These are phyloP conservation scores for Calonectria hawksworthii DNA, from an alignment of 2,329 filamentous ascomycete genomes.

Conservation along the genomic window DNA sequence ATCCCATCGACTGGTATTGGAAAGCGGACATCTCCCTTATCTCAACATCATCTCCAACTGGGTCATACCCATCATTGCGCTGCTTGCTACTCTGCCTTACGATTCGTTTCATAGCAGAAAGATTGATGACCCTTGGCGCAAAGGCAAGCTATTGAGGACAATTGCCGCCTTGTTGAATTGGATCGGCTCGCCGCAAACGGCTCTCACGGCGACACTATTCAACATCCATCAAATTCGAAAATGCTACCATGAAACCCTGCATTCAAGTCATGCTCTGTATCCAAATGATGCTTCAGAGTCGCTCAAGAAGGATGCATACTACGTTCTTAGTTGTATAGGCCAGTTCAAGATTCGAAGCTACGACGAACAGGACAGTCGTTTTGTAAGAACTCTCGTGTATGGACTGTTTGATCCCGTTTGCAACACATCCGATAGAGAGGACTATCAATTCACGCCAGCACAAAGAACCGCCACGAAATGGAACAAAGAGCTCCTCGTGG, in stretches of 20 bases:
- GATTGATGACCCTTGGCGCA: background rate
- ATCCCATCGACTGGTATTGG: background rate
- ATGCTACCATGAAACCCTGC: background rate
- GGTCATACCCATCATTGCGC: background rate
- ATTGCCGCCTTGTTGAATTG: background rate
- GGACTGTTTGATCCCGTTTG: background rate
- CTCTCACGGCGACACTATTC: background rate
- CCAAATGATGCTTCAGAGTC: background rate
- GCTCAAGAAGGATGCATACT: background rate
- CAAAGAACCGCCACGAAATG: background rate
- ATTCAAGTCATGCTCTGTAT: background rate
- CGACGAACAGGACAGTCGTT: background rate
- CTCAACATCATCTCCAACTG: background rate
- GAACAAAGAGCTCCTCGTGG: background rate
- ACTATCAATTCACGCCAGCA: background rate
- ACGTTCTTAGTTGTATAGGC: background rate
- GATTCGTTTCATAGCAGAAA: background rate
- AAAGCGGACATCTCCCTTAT: background rate
- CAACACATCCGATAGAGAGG: background rate
- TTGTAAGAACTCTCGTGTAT: background rate
- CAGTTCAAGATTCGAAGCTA: background rate
- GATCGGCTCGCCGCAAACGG: background rate
- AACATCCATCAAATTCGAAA: background rate
- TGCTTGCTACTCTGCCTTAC: background rate
- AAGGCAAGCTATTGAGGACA: background rate